phyloP scores from a whole-genome alignment of 768 basidiomycete species.

The Rhizopogon rudus region DNA sequence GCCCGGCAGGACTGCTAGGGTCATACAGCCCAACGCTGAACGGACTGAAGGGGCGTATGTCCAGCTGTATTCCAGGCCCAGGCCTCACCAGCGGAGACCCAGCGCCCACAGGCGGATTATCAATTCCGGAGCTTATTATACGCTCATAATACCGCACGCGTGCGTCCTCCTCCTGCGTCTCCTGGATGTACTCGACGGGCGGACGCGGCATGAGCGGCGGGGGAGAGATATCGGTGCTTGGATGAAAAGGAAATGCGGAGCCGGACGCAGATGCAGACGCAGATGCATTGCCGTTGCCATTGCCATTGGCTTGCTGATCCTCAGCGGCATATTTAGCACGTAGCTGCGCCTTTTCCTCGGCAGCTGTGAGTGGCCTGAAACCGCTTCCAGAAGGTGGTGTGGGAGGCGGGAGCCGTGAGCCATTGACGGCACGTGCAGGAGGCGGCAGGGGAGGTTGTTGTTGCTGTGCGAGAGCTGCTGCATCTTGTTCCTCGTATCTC shows the following conservation, averaged over 20 bases:
- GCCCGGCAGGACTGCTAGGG: conserved; percentile 1
- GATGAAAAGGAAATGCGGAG: conserved; percentile 13
- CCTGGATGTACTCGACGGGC: conserved; percentile 74
- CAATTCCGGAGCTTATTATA: conserved; percentile 21
- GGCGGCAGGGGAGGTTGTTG: conserved; percentile 18
- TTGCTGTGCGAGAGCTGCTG: conserved; percentile 24
- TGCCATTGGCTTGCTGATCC: conserved; percentile 33
- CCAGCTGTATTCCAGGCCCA: conserved; percentile 17
- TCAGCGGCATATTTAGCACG: conserved; percentile 59
- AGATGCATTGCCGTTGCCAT: conserved; percentile 9
- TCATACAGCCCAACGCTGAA: conserved; percentile 35
- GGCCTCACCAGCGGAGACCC: conserved; percentile 10
- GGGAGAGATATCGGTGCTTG: conserved; percentile 26
- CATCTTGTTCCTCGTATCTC: conserved; percentile 54
- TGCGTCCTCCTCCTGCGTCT: conserved; percentile 72
- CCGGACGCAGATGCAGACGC: conserved; percentile 14
- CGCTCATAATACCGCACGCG: conserved; percentile 39
- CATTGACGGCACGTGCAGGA: conserved; percentile 20
- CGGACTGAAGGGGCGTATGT: conserved; percentile 44
- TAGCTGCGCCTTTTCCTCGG: conserved; percentile 74
- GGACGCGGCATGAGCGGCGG: conserved; percentile 76
- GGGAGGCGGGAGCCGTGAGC: conserved; percentile 25
- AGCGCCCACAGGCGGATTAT: conserved; percentile 17
- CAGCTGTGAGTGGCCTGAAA: conserved; percentile 50
- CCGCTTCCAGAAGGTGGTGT: conserved; percentile 22